phyloP scores from a whole-genome alignment of 2,329 filamentous ascomycete genomes.

The Rugonectria rugulosa region DNA sequence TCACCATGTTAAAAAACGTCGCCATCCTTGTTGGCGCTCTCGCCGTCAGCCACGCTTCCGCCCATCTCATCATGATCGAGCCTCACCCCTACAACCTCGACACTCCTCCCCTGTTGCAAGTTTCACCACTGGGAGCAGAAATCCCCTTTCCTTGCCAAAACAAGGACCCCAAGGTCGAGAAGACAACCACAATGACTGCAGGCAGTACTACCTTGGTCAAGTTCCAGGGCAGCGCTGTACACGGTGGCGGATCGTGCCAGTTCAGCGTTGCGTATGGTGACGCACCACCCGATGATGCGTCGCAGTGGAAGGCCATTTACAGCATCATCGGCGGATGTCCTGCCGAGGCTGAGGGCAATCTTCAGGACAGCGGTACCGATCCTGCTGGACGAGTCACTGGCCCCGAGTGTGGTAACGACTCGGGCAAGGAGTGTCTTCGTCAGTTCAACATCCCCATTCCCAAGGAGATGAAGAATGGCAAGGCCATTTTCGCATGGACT shows the following conservation, averaged over 20 bases:
- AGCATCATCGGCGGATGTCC: slow-evolving; percentile 37
- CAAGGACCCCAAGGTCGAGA: slow-evolving; percentile 26
- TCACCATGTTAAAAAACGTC: neutral
- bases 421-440: slow-evolving; percentile 33
- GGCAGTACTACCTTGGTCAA: slow-evolving; percentile 33
- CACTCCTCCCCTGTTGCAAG: slow-evolving; percentile 32
- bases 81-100: slow-evolving; percentile 41
- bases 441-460: slow-evolving; percentile 38
- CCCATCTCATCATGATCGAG: slow-evolving; percentile 39
- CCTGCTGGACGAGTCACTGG: slow-evolving; percentile 32
- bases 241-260: slow-evolving; percentile 39
- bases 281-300: slow-evolving; percentile 22
- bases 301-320: slow-evolving; percentile 37
- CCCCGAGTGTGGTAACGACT: slow-evolving; percentile 31
- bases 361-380: slow-evolving; percentile 13
- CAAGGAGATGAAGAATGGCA: slow-evolving; percentile 46
- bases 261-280: slow-evolving; percentile 38
- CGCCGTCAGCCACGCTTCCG: neutral
- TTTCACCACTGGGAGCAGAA: slow-evolving; percentile 26
- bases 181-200: slow-evolving; percentile 34
- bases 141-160: slow-evolving; percentile 38
- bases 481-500: slow-evolving; percentile 77
- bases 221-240: slow-evolving; percentile 40
- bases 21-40: slow-evolving; percentile 6
- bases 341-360: slow-evolving; percentile 34